These are phyloP conservation scores for Nasturtium officinale DNA, from an alignment of 345 rosid genomes.

Conservation along the genomic window DNA sequence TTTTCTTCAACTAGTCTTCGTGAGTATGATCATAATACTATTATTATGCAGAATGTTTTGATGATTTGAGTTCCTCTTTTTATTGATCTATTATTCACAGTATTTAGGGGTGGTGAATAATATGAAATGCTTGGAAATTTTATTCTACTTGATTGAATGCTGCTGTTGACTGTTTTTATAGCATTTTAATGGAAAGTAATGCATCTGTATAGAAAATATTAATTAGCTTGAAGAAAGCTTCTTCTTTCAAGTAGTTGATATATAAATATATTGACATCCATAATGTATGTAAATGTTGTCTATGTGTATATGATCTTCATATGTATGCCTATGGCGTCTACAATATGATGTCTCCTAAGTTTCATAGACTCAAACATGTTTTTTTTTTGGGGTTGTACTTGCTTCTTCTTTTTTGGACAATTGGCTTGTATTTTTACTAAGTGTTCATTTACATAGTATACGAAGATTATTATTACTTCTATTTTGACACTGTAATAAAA, in stretches of 20 bases:
- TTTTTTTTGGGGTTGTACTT: conserved; percentile 4
- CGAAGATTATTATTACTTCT: background rate
- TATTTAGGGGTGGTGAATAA: background rate
- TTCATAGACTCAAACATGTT: conserved; percentile 15
- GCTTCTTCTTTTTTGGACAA: background rate
- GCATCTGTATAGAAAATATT: conserved; percentile 2
- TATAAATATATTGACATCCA: conserved; percentile 6
- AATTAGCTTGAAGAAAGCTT: conserved; percentile 5
- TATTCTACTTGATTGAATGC: conserved; percentile 25
- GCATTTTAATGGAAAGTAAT: conserved; percentile 21
- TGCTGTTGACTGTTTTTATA: conserved; percentile 33
- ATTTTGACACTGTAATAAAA: background rate
- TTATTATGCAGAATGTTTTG: background rate
- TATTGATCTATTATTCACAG: background rate
- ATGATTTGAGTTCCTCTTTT: background rate
- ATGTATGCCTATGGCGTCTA: conserved; percentile 11
- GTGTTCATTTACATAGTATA: too few relatives aligned
- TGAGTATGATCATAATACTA: conserved; percentile 3
- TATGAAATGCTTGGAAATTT: conserved; percentile 29
- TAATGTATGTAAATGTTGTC: background rate
- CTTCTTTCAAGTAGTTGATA: conserved; percentile 2
- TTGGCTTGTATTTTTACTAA: conserved; percentile 30
- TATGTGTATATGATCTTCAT: conserved; percentile 15
- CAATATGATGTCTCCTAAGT: conserved; percentile 13
- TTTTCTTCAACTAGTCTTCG: background rate